phyloP scores from a whole-genome alignment of 305 asterid species.

The Fraxinus latifolia region DNA sequence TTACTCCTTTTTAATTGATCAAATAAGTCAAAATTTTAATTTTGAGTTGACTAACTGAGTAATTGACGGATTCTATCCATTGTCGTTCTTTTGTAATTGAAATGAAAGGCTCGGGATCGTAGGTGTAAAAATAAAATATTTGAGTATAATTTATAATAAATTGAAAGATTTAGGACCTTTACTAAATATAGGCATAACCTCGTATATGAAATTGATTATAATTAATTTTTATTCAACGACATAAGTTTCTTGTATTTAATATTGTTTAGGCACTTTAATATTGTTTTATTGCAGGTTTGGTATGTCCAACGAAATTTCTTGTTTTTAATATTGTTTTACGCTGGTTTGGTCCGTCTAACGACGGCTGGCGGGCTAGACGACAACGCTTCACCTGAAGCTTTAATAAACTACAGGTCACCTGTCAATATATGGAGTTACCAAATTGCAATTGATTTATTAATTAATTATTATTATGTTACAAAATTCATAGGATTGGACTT shows the following conservation, averaged over 20 bases:
- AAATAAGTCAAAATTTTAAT: too few relatives aligned
- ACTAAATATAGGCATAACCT: too few relatives aligned
- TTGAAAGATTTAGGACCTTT: too few relatives aligned
- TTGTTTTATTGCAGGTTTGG: background rate
- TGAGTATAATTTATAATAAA: too few relatives aligned
- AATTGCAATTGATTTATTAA: background rate
- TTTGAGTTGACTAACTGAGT: too few relatives aligned
- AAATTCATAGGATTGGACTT: background rate
- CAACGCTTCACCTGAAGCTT: background rate
- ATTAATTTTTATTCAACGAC: background rate
- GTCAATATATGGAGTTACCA: background rate
- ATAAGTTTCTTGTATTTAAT: background rate
- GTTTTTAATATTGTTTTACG: background rate
- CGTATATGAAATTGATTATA: background rate
- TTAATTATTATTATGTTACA: background rate
- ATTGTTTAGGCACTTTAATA: background rate
- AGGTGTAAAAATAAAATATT: too few relatives aligned
- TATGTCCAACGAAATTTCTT: background rate
- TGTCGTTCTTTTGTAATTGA: too few relatives aligned
- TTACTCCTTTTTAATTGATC: too few relatives aligned
- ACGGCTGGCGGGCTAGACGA: background rate
- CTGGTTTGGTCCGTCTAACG: background rate
- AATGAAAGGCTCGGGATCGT: too few relatives aligned
- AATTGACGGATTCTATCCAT: too few relatives aligned
- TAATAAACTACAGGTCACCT: background rate